phyloP scores from a whole-genome alignment of 352 stramenopile genomes.

The Pythium vanterpoolii region DNA sequence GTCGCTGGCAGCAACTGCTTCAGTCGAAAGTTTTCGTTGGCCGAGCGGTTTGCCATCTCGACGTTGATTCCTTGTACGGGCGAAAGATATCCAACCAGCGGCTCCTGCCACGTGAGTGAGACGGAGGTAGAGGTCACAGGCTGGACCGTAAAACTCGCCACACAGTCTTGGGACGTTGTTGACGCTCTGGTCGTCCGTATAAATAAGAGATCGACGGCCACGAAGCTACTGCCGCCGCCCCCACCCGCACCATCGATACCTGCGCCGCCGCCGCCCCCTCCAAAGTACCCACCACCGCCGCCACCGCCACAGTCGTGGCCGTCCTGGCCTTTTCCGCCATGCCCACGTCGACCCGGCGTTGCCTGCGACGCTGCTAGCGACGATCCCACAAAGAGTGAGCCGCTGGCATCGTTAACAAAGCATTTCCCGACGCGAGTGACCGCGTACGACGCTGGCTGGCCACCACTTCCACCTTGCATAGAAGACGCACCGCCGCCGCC shows the following conservation, averaged over 20 bases:
- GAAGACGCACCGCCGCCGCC: conserved; percentile 35
- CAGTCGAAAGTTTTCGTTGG: conserved; percentile 55
- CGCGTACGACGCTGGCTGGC: conserved; percentile 41
- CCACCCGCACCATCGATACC: conserved; percentile 60
- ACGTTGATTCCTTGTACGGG: conserved; percentile 45
- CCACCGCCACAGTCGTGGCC: conserved; percentile 77
- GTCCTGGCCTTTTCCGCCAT: conserved; percentile 64
- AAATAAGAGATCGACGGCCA: conserved; percentile 24
- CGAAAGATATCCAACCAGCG: conserved; percentile 37
- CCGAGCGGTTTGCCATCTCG: conserved; percentile 57
- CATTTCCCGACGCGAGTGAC: conserved; percentile 42
- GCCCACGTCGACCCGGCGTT: conserved; percentile 32
- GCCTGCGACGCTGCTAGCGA: conserved; percentile 30
- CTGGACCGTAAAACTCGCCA: conserved; percentile 23
- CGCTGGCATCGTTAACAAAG: conserved; percentile 23
- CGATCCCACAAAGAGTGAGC: not conserved
- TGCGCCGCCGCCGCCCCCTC: conserved; percentile 62
- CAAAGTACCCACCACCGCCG: conserved; percentile 70
- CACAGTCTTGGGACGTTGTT: conserved; percentile 20
- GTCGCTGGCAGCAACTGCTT: conserved; percentile 27
- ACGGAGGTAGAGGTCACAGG: conserved; percentile 36
- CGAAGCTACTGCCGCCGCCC: conserved; percentile 59
- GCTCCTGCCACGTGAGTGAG: conserved; percentile 35
- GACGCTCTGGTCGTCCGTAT: conserved; percentile 6
- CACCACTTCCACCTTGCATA: conserved; percentile 28